Conservation (phyloP, 805 yeast genomes). For the Hanseniaspora vineae region DNA sequence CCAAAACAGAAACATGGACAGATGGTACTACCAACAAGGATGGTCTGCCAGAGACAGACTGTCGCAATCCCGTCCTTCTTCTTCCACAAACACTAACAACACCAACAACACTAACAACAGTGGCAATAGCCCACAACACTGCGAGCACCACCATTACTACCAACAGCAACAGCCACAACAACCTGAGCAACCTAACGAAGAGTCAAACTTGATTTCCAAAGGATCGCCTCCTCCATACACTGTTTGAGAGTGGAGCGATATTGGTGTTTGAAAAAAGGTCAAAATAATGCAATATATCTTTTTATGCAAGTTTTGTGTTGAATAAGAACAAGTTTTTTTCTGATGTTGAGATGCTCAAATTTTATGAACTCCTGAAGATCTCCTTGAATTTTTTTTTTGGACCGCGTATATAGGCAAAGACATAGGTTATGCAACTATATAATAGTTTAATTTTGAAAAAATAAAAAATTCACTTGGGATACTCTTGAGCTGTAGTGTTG, state of each 20-base stretch:
- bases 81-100: neutral
- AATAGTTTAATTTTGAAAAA: too few species aligned
- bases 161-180: slow-evolving; percentile 1
- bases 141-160: neutral
- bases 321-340: too few species aligned
- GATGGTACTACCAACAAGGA: slow-evolving; percentile 19
- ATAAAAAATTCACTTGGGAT: too few species aligned
- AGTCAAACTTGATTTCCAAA: neutral
- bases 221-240: neutral
- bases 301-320: too few species aligned
- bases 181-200: neutral
- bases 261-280: too few species aligned
- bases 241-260: neutral
- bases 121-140: neutral
- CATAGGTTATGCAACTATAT: too few species aligned
- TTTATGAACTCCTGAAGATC: too few species aligned
- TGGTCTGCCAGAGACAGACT: slow-evolving; percentile 19
- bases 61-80: neutral
- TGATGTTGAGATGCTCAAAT: too few species aligned
- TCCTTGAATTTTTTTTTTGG: neutral
- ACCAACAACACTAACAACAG: neutral
- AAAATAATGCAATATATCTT: too few species aligned
- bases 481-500: too few species aligned
- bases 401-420: neutral
- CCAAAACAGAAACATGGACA: slow-evolving; percentile 14